Base-by-base conservation (phyloP, 306 rosid genomes). In the Luffa aegyptiaca region DNA sequence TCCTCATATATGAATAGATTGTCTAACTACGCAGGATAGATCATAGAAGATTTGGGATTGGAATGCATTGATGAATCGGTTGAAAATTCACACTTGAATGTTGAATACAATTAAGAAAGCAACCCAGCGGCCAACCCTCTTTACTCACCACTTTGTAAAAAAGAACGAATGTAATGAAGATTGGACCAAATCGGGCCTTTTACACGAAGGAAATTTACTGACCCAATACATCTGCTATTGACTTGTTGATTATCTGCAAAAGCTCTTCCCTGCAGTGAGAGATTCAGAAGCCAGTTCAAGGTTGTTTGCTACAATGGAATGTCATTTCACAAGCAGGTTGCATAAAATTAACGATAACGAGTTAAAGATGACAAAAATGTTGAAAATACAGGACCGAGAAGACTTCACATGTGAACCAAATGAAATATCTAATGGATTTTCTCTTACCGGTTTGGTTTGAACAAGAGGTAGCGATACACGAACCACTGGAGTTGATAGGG, bases 391-490 rank as follows among this genome's bases (percentile, higher is more conserved):
- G 12, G 20, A 72, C 11, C 1, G 13, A 10, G 10, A 45, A 17
- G 4, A 49, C 61, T 26, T 78, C 45, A 62, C 57, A 61, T 13
- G n/a, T 10, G 37, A 62, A 58, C 17, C 21, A 26, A 16, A 48
- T 45, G 45, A 42, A 62, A 45, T 16, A 3, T 18, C 21, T 45
- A 42, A 13, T 13, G 8, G 26, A 82, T 56, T 55, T 64, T 68
- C 37, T 31, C 88, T 89, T 83, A 94, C 98, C 98, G 75, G 66
- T 94, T 87, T 9, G 98, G 98, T 82, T 92, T 94, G 90, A 94
- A 94, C 79, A 94, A 42, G 85, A 94, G 97, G 82, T 91, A 94
- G n/a, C 98, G 98, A 82, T 92, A 92, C 74, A 83, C 57, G 80
- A 94, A 94, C 98, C 97, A 94, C 98, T 94, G 97, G 83, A 91